Evolutionary conservation across 768 basidiomycete species (phyloP), one percentile per base, ranked within the genome.

Genomic region (Boletus sp.): DNA sequence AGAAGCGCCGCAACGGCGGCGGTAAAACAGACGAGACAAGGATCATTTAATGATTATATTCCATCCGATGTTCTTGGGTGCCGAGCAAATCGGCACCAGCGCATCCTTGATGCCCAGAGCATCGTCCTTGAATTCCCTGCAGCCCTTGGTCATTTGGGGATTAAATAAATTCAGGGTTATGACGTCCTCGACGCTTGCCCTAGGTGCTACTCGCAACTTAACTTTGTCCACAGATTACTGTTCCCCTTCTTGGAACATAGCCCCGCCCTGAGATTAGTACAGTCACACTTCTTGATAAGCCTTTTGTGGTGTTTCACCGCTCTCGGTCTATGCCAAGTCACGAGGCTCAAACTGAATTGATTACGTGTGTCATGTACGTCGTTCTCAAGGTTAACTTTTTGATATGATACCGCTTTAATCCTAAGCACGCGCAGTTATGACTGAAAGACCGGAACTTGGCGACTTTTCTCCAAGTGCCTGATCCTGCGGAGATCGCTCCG

Each of bases 311-410:
- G 10, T 56, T 29, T 52, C 30, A 42, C 46, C 47, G 35, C 37
- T 27, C 14, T n/a, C 50, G 21, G 44, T 43, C 46, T 46, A 34
- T 29, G 30, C 29, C 51, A 11, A 37, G 47, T 42, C 57, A 57
- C 61, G 66, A 58, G 65, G 66, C 64, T 38, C 41, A 46, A 42
- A 64, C 48, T 47, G 48, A 56, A 60, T 39, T 41, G 32, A 45
- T 67, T 67, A 67, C 63, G 59, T 65, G 56, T 39, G 51, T 33
- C 40, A 48, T 61, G 52, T 45, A 60, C 51, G 47, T 48, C 35
- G 47, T 52, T 17, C 52, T 50, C 63, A 69, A 68, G 59, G 67
- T 70, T 69, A 68, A 49, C 66, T 70, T 67, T 55, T 46, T 55
- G 47, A 50, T 33, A 37, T 53, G 53, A 57, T 58, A 49, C 47